Base-by-base conservation (phyloP, 768 basidiomycete species). In the Tricholoma flavovirens region DNA sequence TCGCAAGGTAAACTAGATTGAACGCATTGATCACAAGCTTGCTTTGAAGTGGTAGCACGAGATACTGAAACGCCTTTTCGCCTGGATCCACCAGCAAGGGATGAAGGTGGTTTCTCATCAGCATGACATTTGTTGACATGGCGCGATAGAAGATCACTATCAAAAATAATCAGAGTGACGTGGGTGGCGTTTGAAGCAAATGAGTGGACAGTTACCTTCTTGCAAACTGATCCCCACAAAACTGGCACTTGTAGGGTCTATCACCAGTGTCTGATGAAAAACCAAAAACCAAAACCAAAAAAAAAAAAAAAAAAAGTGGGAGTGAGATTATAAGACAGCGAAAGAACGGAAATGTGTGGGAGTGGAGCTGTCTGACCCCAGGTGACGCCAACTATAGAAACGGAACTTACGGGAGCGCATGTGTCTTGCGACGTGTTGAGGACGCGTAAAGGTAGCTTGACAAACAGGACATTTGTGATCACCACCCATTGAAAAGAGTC, bases 51-150 rank as follows among this genome's bases (percentile, higher is more conserved):
- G 3, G 87, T 84, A 2, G 88, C 88, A 19, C 88, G 76, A 3
- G 87, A 83, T 0, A 86, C 81, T 1, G 84, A 80, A 0, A 83
- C 78, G 0, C 82, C 76, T 19, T 87, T 87, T 62, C 88, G 88
- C 57, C 87, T 74, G n/a, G 88, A 73, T 6, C 76, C 71, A 10
- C 71, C 5, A 2, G 24, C 75, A 5, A 73, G 66, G 4, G 63
- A 68, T 0, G 75, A 72, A 4, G 73, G 62, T 1, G 76, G 74
- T 62, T 88, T 89, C 74, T 91, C 88, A 61, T 80, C 80, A 3
- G 89, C 82, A 67, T 93, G 91, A 63, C 91, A 93, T 63, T 93
- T 93, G 70, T 93, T 92, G 59, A 92, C 77, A 63, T 93, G 91
- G 62, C 91, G 74, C 5, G 91, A 90, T 43, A 93, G 83, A 3